Evolutionary conservation across 129 eudicot genomes (phyloP), one percentile per base, ranked within the genome.

Genomic region (Calendula officinalis): DNA sequence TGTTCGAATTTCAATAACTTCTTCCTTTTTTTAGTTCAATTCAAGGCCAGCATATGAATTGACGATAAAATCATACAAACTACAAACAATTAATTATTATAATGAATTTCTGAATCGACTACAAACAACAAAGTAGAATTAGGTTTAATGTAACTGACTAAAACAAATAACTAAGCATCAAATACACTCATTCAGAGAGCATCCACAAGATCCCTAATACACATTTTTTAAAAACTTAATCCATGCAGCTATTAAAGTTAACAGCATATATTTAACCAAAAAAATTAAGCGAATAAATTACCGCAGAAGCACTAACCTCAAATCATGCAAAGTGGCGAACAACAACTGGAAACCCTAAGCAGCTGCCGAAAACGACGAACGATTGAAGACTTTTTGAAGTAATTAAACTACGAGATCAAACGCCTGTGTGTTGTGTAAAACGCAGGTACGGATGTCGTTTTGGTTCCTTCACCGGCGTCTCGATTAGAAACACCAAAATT

Each of bases 381-480:
- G 42, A 53, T 35, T 11, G 37, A 30, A 54, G 7, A 11, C 15
- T 32, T 32, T 54, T 54, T 32, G 51, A 14, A 52, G 53, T 41
- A 15, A 27, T 53, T 1, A 22, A 8, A 53, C 37, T n/a, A 49
- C 52, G 56, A 40, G 53, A 70, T 70, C 61, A 7, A 22, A 17
- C 41, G 65, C 44, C 14, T 14, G 72, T 30, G 63, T 54, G 72
- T 22, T 13, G 10, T 41, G 22, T 13, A 12, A 56, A 57, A 57
- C 66, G 56, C 57, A 44, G 57, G 65, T 10, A 1, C 10, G 36
- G 16, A 48, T 14, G 49, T 62, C 62, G 47, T 16, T 11, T 64
- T 73, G 56, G 11, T 45, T 62, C 7, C 35, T 8, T 35, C 60
- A 66, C 15, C 78, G 59, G 77, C 64, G 77, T 38, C 60, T 69